Evolutionary conservation across 148 eudicot species (phyloP).

Genomic region (Fallopia convolvulus): DNA sequence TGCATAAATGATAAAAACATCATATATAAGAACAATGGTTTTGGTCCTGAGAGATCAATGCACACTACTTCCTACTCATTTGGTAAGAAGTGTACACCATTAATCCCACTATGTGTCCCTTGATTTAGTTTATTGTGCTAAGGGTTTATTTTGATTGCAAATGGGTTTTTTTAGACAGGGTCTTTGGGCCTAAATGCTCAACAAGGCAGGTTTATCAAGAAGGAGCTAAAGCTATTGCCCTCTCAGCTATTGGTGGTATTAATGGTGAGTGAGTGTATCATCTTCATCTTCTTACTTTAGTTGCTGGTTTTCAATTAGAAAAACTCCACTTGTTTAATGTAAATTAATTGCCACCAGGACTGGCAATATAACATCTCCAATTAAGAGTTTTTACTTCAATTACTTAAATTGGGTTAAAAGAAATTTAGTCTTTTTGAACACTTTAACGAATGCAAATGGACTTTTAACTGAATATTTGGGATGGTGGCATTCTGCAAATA

Average conservation of each 20-base stretch:
- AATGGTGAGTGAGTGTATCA: conserved; percentile 56
- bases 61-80: conserved; percentile 71
- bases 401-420: not conserved
- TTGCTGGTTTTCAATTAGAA: not conserved
- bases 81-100: conserved; percentile 39
- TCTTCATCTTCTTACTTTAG: not conserved
- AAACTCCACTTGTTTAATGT: not conserved
- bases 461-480: not conserved
- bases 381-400: not conserved
- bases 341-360: not conserved
- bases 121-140: not conserved
- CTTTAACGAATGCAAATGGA: not conserved
- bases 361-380: not conserved
- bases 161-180: conserved; percentile 51
- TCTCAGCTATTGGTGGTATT: conserved; percentile 71
- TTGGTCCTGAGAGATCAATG: conserved; percentile 56
- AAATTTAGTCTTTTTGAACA: not conserved
- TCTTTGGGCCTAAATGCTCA: conserved; percentile 62
- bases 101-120: not conserved
- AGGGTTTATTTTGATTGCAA: conserved; percentile 14
- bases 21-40: conserved; percentile 48
- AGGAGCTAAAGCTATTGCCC: conserved; percentile 86
- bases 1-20: conserved; percentile 54
- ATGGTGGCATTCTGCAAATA: not conserved
- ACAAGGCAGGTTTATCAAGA: conserved; percentile 76